phyloP scores from a whole-genome alignment of 148 eudicot genomes.

The Amaranthus cruentus region DNA sequence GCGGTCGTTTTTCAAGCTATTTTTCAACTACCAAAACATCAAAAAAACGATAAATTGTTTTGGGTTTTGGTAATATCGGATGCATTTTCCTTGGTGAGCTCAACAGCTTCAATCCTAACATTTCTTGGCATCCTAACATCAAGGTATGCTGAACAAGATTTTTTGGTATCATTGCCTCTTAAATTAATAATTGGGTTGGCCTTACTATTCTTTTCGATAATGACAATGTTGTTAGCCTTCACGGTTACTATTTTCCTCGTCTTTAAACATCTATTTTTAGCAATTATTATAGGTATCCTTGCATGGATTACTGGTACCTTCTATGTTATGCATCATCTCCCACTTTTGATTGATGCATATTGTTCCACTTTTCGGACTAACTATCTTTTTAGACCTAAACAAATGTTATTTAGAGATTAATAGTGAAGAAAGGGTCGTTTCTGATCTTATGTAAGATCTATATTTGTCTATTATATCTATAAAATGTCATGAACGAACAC shows the following conservation, averaged over 20 bases:
- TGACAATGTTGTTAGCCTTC: slow-evolving; percentile 9
- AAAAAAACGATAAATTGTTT: background rate
- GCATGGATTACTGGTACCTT: background rate
- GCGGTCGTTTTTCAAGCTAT: slow-evolving; percentile 16
- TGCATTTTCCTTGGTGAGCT: background rate
- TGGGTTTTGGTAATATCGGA: slow-evolving; percentile 8
- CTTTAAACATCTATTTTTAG: background rate
- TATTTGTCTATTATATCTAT: too few relatives aligned
- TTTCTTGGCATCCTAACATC: slow-evolving; percentile 37
- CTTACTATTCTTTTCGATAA: slow-evolving; percentile 3
- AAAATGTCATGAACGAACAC: too few relatives aligned
- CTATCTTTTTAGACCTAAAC: background rate
- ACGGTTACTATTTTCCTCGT: background rate
- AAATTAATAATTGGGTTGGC: slow-evolving; percentile 1
- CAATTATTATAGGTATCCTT: background rate
- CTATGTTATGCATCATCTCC: background rate
- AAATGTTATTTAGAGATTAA: background rate
- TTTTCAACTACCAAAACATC: slow-evolving; percentile 24
- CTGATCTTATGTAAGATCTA: too few relatives aligned
- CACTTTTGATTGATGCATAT: slow-evolving; percentile 1
- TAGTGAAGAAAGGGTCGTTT: too few relatives aligned
- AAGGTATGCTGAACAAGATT: slow-evolving; percentile 34
- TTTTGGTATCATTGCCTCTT: slow-evolving; percentile 12
- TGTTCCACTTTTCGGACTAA: background rate
- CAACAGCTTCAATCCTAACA: slow-evolving; percentile 18